phyloP scores from a whole-genome alignment of 345 rosid species.

The Mallotus nudiflorus region DNA sequence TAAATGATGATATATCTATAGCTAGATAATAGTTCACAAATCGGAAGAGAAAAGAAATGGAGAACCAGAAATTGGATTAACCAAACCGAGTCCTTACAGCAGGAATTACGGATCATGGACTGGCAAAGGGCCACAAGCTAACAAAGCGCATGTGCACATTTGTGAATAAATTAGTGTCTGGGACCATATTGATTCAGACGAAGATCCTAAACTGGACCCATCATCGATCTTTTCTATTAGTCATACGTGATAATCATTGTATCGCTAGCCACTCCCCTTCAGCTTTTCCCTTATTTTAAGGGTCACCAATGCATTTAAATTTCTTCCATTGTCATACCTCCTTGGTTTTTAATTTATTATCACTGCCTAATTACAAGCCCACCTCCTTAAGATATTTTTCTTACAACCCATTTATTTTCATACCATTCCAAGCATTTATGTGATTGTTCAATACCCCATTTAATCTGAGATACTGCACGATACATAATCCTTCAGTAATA shows the following conservation, averaged over 20 bases:
- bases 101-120: constrained; percentile 42
- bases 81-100: constrained; percentile 15
- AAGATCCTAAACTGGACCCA: constrained; percentile 37
- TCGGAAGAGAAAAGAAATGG: background rate
- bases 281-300: constrained; percentile 17
- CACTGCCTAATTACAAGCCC: background rate
- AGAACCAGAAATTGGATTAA: background rate
- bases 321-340: constrained; percentile 1
- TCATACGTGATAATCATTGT: constrained; percentile 26
- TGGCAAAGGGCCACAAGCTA: constrained; percentile 59
- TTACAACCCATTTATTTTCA: no score
- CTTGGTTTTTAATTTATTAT: background rate
- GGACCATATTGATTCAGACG: constrained; percentile 48
- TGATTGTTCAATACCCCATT: background rate
- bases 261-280: constrained; percentile 1
- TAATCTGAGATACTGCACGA: background rate
- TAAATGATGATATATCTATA: no score
- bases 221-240: constrained; percentile 22
- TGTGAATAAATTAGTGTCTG: constrained; percentile 34
- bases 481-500: no score
- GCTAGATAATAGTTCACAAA: no score
- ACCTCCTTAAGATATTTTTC: background rate
- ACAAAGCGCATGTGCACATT: constrained; percentile 48
- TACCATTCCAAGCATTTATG: background rate
- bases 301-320: constrained; percentile 5